Evolutionary conservation across 768 basidiomycete genomes (phyloP).

Genomic region (Suillus weaverae): DNA sequence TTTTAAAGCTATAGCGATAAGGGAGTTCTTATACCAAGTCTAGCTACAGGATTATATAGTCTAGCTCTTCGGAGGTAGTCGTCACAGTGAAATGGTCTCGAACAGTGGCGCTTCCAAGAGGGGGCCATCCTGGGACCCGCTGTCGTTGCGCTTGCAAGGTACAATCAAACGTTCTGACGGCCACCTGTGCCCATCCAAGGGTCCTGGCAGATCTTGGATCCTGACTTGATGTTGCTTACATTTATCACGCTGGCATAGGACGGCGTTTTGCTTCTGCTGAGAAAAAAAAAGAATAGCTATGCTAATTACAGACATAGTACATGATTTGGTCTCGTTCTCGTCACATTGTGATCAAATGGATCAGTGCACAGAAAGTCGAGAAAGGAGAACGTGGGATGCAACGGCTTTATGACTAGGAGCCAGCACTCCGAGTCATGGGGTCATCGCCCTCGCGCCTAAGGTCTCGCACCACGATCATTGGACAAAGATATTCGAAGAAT

Average conservation of each 20-base stretch:
- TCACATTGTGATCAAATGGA: conserved; percentile 1
- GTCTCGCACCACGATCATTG: too few relatives aligned
- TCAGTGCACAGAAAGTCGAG: not conserved
- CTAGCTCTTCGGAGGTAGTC: too few relatives aligned
- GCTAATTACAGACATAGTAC: not conserved
- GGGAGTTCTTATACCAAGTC: not conserved
- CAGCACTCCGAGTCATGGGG: not conserved
- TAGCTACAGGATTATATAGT: too few relatives aligned
- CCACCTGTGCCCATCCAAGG: not conserved
- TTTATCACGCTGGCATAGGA: conserved; percentile 1
- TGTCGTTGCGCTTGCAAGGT: conserved; percentile 3
- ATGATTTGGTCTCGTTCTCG: not conserved
- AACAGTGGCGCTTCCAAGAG: not conserved
- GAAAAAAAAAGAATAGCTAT: not conserved
- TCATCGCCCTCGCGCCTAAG: too few relatives aligned
- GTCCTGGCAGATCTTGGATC: not conserved
- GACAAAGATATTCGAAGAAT: not conserved
- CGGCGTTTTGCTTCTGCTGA: not conserved
- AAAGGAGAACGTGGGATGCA: not conserved
- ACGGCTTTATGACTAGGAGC: not conserved
- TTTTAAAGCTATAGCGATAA: too few relatives aligned
- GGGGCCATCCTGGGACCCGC: not conserved
- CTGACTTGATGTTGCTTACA: not conserved
- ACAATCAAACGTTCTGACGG: not conserved
- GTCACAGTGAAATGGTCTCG: too few relatives aligned